Conservation (phyloP, 768 basidiomycete species). For the Hygrophoropsis aurantiaca region DNA sequence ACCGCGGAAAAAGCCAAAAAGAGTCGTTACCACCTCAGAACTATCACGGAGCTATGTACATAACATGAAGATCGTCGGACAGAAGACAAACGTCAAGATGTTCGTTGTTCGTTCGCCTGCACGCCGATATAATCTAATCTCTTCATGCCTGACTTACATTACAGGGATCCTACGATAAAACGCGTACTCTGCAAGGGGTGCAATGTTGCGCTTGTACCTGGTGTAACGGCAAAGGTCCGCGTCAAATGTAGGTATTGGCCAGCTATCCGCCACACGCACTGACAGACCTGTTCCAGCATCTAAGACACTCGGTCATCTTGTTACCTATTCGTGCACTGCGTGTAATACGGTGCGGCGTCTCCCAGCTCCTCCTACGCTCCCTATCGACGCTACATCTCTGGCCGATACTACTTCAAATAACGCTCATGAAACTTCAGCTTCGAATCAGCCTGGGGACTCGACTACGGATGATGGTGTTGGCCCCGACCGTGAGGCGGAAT, state of each 20-base stretch:
- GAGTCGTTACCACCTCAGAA: conserved; percentile 40
- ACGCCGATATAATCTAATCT: neutral
- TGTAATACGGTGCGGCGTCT: conserved; percentile 64
- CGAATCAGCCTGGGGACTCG: too few relatives aligned
- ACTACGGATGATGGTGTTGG: too few relatives aligned
- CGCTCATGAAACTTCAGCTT: neutral
- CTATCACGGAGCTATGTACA: conserved; percentile 64
- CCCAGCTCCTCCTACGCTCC: conserved; percentile 57
- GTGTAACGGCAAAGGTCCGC: conserved; percentile 62
- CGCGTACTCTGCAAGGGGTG: conserved; percentile 77
- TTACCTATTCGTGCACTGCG: conserved; percentile 57
- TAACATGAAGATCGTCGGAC: conserved; percentile 68
- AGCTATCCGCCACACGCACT: neutral
- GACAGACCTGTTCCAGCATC: conserved; percentile 38
- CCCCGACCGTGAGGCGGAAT: too few relatives aligned
- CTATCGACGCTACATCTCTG: neutral
- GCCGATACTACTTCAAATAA: neutral
- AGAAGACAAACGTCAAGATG: conserved; percentile 79
- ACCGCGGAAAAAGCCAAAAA: conserved; percentile 22
- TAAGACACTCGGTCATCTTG: conserved; percentile 48
- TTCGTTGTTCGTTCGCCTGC: conserved; percentile 31
- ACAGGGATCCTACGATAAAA: conserved; percentile 82
- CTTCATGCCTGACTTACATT: neutral
- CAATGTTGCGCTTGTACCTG: conserved; percentile 62
- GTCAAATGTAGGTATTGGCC: conserved; percentile 53